These are phyloP conservation scores for Dothistroma septosporum DNA, from an alignment of 2,329 filamentous ascomycete genomes.

Conservation along the genomic window DNA sequence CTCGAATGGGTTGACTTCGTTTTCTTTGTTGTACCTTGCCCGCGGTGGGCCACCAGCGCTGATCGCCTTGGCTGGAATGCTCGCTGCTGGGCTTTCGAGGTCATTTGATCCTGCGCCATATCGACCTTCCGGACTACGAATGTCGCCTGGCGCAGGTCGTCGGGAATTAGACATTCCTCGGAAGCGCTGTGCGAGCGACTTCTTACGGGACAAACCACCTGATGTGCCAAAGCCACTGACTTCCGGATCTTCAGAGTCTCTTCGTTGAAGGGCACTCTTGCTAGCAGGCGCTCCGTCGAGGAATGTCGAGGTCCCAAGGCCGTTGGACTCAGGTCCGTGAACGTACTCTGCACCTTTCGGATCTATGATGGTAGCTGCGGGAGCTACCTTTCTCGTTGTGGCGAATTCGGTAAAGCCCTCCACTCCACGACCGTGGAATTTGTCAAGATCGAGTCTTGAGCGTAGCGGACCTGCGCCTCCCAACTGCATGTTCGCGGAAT, in stretches of 20 bases:
- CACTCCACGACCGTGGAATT: conserved; percentile 80
- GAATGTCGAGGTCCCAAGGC: conserved; percentile 91
- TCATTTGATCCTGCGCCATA: conserved; percentile 28
- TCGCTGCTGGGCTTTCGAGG: conserved; percentile 19
- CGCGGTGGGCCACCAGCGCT: conserved; percentile 42
- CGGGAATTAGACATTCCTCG: conserved; percentile 74
- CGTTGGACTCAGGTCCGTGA: conserved; percentile 77
- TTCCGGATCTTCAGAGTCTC: conserved; percentile 63
- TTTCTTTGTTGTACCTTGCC: conserved; percentile 33
- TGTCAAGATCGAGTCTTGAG: conserved; percentile 72
- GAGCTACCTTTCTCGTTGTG: conserved; percentile 38
- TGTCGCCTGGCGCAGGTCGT: conserved; percentile 39
- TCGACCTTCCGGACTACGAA: conserved; percentile 53
- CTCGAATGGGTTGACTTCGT: conserved; percentile 68
- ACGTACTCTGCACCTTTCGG: conserved; percentile 66
- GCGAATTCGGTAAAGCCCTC: conserved; percentile 84
- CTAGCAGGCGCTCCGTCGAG: conserved; percentile 89
- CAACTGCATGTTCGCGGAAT: conserved; percentile 85
- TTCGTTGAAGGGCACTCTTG: conserved; percentile 69
- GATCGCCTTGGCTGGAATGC: conserved; percentile 25
- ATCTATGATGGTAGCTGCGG: conserved; percentile 55
- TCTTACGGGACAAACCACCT: conserved; percentile 76
- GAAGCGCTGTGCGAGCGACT: conserved; percentile 88
- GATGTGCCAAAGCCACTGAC: conserved; percentile 30
- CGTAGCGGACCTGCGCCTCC: conserved; percentile 85